Conservation (phyloP, 495 filamentous ascomycete genomes). For the Xylaria bambusicola region DNA sequence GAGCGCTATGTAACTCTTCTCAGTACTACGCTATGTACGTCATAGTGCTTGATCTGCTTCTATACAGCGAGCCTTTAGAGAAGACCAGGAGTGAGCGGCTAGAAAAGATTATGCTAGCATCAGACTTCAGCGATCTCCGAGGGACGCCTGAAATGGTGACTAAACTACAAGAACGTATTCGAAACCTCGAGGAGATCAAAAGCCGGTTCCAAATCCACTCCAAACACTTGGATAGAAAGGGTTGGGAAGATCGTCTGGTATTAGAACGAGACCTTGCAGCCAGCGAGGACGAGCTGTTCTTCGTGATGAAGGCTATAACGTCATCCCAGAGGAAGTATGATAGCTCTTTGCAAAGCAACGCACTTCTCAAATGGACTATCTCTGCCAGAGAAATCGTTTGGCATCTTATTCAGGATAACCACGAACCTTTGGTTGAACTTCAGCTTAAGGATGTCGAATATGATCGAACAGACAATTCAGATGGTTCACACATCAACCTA, state of each 20-base stretch:
- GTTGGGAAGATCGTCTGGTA: constrained; percentile 83
- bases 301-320: constrained; percentile 99
- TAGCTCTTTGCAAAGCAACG: constrained; percentile 67
- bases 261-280: constrained; percentile 85
- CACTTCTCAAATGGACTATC: constrained; percentile 85
- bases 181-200: constrained; percentile 96
- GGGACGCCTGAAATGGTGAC: constrained; percentile 93
- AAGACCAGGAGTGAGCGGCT: constrained; percentile 91
- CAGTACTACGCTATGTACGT: constrained; percentile 98
- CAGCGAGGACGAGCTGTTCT: constrained; percentile 97
- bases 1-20: constrained; percentile 90
- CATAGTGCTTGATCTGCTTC: constrained; percentile 89
- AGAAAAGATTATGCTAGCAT: constrained; percentile 99
- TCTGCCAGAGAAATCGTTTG: constrained; percentile 91
- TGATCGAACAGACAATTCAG: constrained; percentile 91
- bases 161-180: constrained; percentile 85
- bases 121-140: constrained; percentile 95
- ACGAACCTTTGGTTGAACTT: constrained; percentile 90
- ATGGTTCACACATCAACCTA: constrained; percentile 92
- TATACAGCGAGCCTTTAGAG: constrained; percentile 94
- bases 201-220: constrained; percentile 91
- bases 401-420: constrained; percentile 85
- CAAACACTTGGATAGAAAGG: constrained; percentile 80
- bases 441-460: constrained; percentile 87
- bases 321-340: constrained; percentile 87